Percentiles rank a stretch among this genome's conserved stretches.
Evolutionary conservation across 2,329 filamentous ascomycete species (phyloP).

Genomic region (Penicillium concentricum): DNA sequence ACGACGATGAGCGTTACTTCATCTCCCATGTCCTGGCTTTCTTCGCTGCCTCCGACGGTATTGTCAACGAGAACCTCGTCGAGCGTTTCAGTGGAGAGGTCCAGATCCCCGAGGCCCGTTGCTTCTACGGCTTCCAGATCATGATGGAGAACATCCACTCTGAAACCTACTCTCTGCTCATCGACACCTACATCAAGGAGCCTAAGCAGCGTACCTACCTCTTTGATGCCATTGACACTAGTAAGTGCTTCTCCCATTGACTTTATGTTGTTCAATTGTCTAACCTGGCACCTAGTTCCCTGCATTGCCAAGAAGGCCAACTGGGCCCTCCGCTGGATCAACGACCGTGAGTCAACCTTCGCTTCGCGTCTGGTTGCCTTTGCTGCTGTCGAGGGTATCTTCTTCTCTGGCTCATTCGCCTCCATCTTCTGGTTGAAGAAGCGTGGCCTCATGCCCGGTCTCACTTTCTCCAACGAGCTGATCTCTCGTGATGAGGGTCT

Average conservation of each 20-base stretch:
- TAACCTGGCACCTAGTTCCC: constrained; percentile 61
- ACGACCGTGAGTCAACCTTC: constrained; percentile 89
- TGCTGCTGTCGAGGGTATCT: constrained; percentile 97
- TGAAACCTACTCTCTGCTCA: constrained; percentile 97
- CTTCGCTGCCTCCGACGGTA: constrained; percentile 97
- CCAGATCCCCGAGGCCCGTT: constrained; percentile 94
- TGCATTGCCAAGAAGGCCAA: constrained; percentile 98
- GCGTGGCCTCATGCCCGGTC: constrained; percentile 96
- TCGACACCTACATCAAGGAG: constrained; percentile 99
- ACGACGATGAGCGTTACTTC: constrained; percentile 96
- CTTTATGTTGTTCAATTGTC: constrained; percentile 10
- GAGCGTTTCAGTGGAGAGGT: constrained; percentile 97
- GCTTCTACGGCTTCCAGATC: constrained; percentile 99
- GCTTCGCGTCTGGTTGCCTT: constrained; percentile 95
- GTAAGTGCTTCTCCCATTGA: constrained; percentile 52
- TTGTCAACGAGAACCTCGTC: constrained; percentile 98
- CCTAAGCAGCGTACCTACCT: constrained; percentile 88
- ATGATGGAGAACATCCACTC: constrained; percentile 99
- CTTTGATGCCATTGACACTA: constrained; percentile 98
- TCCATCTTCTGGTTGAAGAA: constrained; percentile 99
- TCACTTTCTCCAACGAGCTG: constrained; percentile 99
- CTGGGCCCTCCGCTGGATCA: constrained; percentile 95
- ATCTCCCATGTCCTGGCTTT: constrained; percentile 98
- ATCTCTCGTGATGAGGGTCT: constrained; percentile 99
- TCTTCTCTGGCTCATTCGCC: constrained; percentile 98